Conservation (phyloP, 371 early-diverging fungal genomes). For the Mucor irregularis region DNA sequence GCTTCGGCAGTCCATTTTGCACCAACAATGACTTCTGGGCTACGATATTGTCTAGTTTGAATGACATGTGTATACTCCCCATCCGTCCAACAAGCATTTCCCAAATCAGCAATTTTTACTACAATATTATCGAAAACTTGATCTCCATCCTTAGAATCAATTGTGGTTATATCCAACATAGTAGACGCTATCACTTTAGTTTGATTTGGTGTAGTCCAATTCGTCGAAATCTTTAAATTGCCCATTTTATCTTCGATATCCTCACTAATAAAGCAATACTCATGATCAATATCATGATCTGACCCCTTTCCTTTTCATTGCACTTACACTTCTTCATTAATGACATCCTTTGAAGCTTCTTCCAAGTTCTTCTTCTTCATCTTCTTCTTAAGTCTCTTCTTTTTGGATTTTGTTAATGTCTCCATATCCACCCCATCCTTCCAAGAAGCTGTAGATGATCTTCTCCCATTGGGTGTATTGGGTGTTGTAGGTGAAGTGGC, state of each 20-base stretch:
- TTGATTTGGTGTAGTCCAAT: slow-evolving; percentile 5
- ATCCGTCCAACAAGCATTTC: slow-evolving; percentile 95
- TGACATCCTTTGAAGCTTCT: slow-evolving; percentile 13
- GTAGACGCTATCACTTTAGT: slow-evolving; percentile 29
- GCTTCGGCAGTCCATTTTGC: slow-evolving; percentile 85
- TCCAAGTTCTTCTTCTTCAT: slow-evolving; percentile 22
- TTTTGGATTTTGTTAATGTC: slow-evolving; percentile 34
- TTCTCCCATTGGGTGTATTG: not conserved
- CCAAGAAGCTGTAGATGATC: slow-evolving; percentile 2
- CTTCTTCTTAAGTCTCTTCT: slow-evolving; percentile 39
- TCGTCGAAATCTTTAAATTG: slow-evolving; percentile 10
- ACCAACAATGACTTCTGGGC: slow-evolving; percentile 98
- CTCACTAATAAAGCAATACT: not conserved
- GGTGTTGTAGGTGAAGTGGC: not conserved
- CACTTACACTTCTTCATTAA: not conserved
- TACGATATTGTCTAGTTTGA: slow-evolving; percentile 97
- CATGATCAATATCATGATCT: too few relatives aligned
- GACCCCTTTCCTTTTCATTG: slow-evolving; percentile 7
- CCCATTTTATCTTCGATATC: slow-evolving; percentile 11
- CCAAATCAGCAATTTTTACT: slow-evolving; percentile 97
- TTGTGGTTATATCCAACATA: slow-evolving; percentile 31
- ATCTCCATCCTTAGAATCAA: not conserved
- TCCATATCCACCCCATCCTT: slow-evolving; percentile 12
- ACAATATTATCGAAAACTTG: slow-evolving; percentile 45
- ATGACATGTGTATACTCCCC: slow-evolving; percentile 95